A percentile compares a stretch with the other conserved stretches of the same genome.
Evolutionary conservation across 805 yeast species (phyloP).

Genomic region (Candida andamanensis): DNA sequence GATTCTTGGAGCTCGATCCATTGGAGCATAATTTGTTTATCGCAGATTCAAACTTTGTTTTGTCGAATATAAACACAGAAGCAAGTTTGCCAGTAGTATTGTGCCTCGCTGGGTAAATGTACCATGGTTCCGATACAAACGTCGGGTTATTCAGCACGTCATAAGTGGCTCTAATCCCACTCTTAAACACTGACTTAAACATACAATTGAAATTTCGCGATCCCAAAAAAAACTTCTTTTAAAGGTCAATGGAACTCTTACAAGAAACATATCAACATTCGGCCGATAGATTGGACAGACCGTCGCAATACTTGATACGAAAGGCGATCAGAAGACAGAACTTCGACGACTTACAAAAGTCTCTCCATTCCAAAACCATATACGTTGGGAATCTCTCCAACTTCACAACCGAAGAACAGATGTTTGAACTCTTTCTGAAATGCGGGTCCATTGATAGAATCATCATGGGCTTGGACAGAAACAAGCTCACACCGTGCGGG

Average conservation of each 20-base stretch:
- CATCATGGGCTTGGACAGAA: slow-evolving; percentile 92
- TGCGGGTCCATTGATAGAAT: slow-evolving; percentile 76
- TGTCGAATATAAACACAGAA: slow-evolving; percentile 84
- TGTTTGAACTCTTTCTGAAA: slow-evolving; percentile 78
- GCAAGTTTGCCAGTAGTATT: slow-evolving; percentile 55
- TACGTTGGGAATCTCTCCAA: slow-evolving; percentile 90
- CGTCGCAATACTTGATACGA: slow-evolving; percentile 61
- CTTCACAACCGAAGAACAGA: slow-evolving; percentile 92
- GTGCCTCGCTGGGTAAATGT: slow-evolving; percentile 78
- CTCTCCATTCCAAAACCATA: slow-evolving; percentile 67
- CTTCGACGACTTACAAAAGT: slow-evolving; percentile 58
- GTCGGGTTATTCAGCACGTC: slow-evolving; percentile 65
- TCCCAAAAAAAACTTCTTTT: not conserved
- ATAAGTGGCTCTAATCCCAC: slow-evolving; percentile 65
- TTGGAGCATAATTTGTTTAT: slow-evolving; percentile 35
- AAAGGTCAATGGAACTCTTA: slow-evolving; percentile 30
- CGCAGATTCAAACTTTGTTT: slow-evolving; percentile 60
- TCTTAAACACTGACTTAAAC: slow-evolving; percentile 49
- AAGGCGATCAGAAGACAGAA: slow-evolving; percentile 54
- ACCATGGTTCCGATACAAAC: slow-evolving; percentile 78
- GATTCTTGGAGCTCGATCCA: slow-evolving; percentile 32
- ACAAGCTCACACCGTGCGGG: slow-evolving; percentile 91
- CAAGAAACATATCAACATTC: slow-evolving; percentile 54
- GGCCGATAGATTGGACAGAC: slow-evolving; percentile 63
- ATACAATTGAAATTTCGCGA: slow-evolving; percentile 17